phyloP scores from a whole-genome alignment of 768 basidiomycete genomes.

The Leccinum ochraceum region DNA sequence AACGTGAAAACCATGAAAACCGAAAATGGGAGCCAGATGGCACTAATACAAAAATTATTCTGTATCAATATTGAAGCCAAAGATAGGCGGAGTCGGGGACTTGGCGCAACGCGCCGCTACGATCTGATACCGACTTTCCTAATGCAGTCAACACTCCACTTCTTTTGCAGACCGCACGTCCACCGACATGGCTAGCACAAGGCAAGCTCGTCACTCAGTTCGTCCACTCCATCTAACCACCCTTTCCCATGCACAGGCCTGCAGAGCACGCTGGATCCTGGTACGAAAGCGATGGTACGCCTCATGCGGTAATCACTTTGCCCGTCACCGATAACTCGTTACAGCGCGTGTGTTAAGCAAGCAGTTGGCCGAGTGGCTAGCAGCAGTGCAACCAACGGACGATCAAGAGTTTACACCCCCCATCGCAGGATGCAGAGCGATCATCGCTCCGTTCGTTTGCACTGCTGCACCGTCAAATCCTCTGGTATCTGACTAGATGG shows the following conservation, averaged over 20 bases:
- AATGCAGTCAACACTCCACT: constrained; percentile 25
- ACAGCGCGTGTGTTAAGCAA: constrained; percentile 56
- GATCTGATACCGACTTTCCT: constrained; percentile 21
- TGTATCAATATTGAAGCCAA: too few relatives aligned
- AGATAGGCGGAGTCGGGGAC: too few relatives aligned
- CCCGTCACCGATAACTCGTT: constrained; percentile 15
- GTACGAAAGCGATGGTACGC: constrained; percentile 75
- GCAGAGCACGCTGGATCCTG: constrained; percentile 90
- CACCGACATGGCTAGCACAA: constrained; percentile 28
- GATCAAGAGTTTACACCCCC: constrained; percentile 61
- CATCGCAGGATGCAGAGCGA: constrained; percentile 71
- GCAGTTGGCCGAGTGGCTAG: constrained; percentile 68
- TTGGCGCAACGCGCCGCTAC: too few relatives aligned
- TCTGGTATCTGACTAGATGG: constrained; percentile 8
- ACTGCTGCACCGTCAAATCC: not conserved
- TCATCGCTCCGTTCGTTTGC: constrained; percentile 87
- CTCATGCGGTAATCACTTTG: constrained; percentile 13
- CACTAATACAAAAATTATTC: too few relatives aligned
- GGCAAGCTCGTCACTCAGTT: constrained; percentile 20
- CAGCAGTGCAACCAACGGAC: constrained; percentile 49
- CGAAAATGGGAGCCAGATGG: too few relatives aligned
- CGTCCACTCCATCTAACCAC: not conserved
- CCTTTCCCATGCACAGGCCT: constrained; percentile 35
- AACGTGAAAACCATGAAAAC: too few relatives aligned
- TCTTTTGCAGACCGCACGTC: constrained; percentile 18